Base-by-base conservation (phyloP, 139 green algal species). In the Asterochloris sp. region DNA sequence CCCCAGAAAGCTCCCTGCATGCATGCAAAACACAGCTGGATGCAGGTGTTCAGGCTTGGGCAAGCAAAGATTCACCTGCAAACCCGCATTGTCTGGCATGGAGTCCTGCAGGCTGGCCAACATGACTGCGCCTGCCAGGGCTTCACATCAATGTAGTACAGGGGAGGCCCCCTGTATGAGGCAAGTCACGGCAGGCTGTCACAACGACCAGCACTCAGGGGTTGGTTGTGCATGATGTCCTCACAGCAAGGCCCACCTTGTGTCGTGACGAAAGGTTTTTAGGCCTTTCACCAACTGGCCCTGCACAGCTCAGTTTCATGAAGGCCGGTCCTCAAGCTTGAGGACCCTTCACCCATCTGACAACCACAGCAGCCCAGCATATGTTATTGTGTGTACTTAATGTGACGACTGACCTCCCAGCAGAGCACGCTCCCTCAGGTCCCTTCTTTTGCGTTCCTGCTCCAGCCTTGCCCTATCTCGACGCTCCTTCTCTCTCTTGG, bases 401-500 rank as follows among this genome's bases (percentile, higher is more conserved):
- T 14, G 64, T 16, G 64, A 16, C 64, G 14, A 24, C 60, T 12
- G 13, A 80, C 76, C 76, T 69, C 76, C 76, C 24, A 80, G 10
- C 0, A 80, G 60, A 10, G 76, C 76, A 28, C 68, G 76, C 0
- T 80, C 76, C 60, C 76, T 80, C 21, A 80, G 68, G 60, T 69
- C 68, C 76, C 68, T 80, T 24, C 76, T 64, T 27, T 82, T 82
- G 38, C 38, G 38, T 63, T 82, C 78, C 13, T 73, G 28, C 27
- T 82, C 78, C 62, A 74, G 62, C 62, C 63, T 27, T 62, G 73
- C 63, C 63, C 61, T 74, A 0, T 80, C 76, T 62, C 68, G 67
- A 12, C 63, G 78, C 63, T 82, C 78, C 63, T 82, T 82, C 27
- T 74, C 62, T 27, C 63, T 82, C n/a, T 27, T 64, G 24, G 67